Conservation (phyloP, 768 basidiomycete species). For the Lentinula lateritia region DNA sequence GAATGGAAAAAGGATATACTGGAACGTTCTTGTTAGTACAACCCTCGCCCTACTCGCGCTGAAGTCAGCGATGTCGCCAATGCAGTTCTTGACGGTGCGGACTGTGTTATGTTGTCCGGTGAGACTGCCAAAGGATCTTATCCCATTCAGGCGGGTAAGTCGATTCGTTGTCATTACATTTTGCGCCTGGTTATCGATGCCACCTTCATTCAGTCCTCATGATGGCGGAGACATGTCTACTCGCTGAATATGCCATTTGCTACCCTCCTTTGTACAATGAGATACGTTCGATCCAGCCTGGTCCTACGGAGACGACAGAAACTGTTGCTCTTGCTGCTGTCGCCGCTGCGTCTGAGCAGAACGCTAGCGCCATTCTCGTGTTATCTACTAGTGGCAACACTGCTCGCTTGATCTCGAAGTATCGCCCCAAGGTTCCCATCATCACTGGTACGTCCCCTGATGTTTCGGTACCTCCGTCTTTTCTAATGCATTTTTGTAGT, state of each 20-base stretch:
- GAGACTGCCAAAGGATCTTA: slow-evolving; percentile 98
- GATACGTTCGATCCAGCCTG: slow-evolving; percentile 67
- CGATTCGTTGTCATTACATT: not conserved
- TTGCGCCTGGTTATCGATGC: not conserved
- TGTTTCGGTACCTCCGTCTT: not conserved
- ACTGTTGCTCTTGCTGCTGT: slow-evolving; percentile 96
- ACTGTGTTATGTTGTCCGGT: slow-evolving; percentile 99
- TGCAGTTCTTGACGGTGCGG: slow-evolving; percentile 96
- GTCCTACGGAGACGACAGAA: slow-evolving; percentile 92
- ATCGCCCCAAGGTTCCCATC: slow-evolving; percentile 89
- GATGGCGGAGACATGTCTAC: slow-evolving; percentile 99
- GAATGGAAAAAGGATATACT: not conserved
- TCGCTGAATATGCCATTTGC: slow-evolving; percentile 94
- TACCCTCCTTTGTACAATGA: slow-evolving; percentile 94
- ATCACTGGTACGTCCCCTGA: slow-evolving; percentile 66
- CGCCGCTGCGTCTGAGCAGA: slow-evolving; percentile 91
- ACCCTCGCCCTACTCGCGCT: slow-evolving; percentile 97
- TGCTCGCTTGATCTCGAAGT: slow-evolving; percentile 93
- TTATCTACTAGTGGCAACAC: slow-evolving; percentile 96
- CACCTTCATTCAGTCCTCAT: slow-evolving; percentile 63
- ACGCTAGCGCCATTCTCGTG: slow-evolving; percentile 91
- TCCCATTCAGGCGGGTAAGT: slow-evolving; percentile 88
- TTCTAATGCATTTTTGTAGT: slow-evolving; percentile 41
- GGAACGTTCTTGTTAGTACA: slow-evolving; percentile 55
- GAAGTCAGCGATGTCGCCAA: slow-evolving; percentile 99